A percentile compares a stretch with the other conserved stretches of the same genome.
Conservation (phyloP, 164 flowering plant species). For the Aristolochia californica region DNA sequence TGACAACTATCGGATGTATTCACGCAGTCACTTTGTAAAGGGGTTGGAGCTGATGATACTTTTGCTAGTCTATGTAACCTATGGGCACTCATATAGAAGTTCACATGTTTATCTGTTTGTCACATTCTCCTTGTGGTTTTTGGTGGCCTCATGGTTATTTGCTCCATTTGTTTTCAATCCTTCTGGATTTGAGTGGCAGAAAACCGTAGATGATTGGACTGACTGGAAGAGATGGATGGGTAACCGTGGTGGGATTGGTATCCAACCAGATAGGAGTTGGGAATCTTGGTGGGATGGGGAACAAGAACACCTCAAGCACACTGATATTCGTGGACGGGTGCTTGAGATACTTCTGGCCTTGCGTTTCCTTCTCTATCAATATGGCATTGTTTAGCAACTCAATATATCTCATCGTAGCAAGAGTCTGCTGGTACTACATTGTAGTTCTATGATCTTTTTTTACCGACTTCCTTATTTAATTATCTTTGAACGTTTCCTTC, state of each 20-base stretch:
- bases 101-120: slow-evolving; percentile 63
- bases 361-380: slow-evolving; percentile 88
- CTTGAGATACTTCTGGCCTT: slow-evolving; percentile 72
- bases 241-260: slow-evolving; percentile 94
- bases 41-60: slow-evolving; percentile 74
- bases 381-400: slow-evolving; percentile 94
- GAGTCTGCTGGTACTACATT: slow-evolving; percentile 48
- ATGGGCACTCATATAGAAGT: slow-evolving; percentile 67
- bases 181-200: slow-evolving; percentile 99
- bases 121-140: slow-evolving; percentile 94
- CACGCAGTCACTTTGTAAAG: slow-evolving; percentile 94
- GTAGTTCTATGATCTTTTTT: neutral
- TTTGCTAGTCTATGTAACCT: slow-evolving; percentile 60
- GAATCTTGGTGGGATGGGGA: slow-evolving; percentile 96
- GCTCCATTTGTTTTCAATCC: slow-evolving; percentile 97
- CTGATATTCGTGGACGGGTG: slow-evolving; percentile 60
- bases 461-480: neutral
- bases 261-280: slow-evolving; percentile 77
- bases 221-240: slow-evolving; percentile 99
- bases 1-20: slow-evolving; percentile 82
- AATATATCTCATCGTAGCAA: slow-evolving; percentile 60
- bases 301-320: slow-evolving; percentile 67
- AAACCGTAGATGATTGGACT: slow-evolving; percentile 96
- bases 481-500: neutral
- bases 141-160: slow-evolving; percentile 91